Evolutionary conservation across 2,329 filamentous ascomycete species (phyloP), one percentile per base, ranked within the genome.

Genomic region (Colletotrichum cereale): DNA sequence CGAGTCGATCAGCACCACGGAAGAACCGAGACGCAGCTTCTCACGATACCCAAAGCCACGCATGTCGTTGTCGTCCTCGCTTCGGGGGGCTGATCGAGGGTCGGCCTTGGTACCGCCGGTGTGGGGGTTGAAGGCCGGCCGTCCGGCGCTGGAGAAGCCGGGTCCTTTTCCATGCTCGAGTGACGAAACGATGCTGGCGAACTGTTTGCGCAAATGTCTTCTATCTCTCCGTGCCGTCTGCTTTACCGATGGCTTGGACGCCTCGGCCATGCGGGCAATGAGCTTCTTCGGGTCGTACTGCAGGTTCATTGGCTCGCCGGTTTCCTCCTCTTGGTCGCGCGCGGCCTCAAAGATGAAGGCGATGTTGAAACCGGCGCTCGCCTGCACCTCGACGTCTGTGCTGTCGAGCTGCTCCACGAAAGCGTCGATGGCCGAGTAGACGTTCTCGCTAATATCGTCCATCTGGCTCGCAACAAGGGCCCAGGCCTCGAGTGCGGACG

Each of bases 401-500:
- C 92, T 94, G 71, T 95, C 91, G 24, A 97, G 91, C 80, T 97
- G 95, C 58, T 97, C 94, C 52, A 93, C 90, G 75, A 97, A 94
- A 2, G 92, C 91, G 64, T 96, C 92, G 76, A 96, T 88, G 21
- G 93, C 92, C 36, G 89, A 83, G 74, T 94, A 91, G 40, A 92
- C 93, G 72, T 90, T 86, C 21, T 88, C 87, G 75, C 93, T 90
- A 53, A 95, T 85, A 76, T 96, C 93, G 4, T 95, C 91, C 8
- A 96, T 84, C 72, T 93, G 89, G 5, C 92, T 95, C 6, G 92
- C 93, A 6, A 97, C 87, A 74, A 96, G 92, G 1, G 91, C 92
- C 93, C 94, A 97, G 70, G 91, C 90, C 74, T 92, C 88, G 1
- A 97, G 84, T 0, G 94, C 93, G 0, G 93, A 92, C 4, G 89